Base-by-base conservation (phyloP, 192 early-diverging fungal species). In the Dimargaris cristalligena region DNA sequence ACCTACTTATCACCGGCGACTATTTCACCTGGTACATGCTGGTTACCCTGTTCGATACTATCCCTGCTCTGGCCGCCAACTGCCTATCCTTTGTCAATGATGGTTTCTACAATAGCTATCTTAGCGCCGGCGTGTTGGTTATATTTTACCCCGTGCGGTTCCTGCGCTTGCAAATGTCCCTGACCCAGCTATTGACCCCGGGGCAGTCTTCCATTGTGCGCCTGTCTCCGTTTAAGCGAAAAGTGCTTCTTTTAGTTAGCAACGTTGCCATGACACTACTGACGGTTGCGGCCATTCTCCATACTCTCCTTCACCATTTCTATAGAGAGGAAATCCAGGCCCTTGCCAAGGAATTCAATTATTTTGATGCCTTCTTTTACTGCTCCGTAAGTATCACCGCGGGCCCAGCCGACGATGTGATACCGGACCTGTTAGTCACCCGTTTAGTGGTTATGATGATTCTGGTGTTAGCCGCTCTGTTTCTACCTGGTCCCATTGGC, bases 101-200 rank as follows among this genome's bases (percentile, higher is more conserved):
- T 13, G 44, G 31, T 0, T 45, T 75, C 20, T 55, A 68, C 25
- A 49, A 60, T 59, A 72, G 70, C 50, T 75, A 72, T 34, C 67
- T 75, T 63, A 68, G 68, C 30, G 74, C 74, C 3, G 74, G 74
- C 0, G 67, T 70, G 22, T 62, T 72, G 63, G 72, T 68, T 20
- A 67, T 75, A 34, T 72, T 71, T 62, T 75, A 75, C 44, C 73
- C 73, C 13, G 63, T 65, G 0, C 56, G 73, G n/a, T 75, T 75
- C 44, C 38, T 70, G 23, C 62, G 73, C 8, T 49, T 75, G 35
- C 69, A 68, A 14, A 67, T 65, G 50, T 64, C 73, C 0, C 28
- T 72, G 0, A 60, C 62, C 6, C 58, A 67, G 33, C 9, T 60
- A 14, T 46, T 75, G 50, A 65, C 73, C 8, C 58, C 69, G 6